Evolutionary conservation across 164 flowering plant species (phyloP).

Genomic region (Liquidambar formosana): DNA sequence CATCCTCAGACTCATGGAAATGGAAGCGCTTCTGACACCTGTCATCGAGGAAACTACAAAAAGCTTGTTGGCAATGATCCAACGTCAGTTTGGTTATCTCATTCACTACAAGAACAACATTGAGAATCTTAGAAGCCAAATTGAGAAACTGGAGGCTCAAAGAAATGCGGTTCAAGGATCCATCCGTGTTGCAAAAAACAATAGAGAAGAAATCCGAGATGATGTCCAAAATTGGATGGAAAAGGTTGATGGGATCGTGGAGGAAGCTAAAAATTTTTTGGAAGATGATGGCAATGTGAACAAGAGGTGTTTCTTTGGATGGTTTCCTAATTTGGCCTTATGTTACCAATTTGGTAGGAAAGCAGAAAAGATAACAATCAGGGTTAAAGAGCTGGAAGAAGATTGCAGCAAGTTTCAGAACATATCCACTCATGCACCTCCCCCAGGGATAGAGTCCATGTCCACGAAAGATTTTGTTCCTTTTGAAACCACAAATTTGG

Average conservation of each 20-base stretch:
- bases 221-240: not conserved
- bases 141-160: too few species aligned
- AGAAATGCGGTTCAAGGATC: not conserved
- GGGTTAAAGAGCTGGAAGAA: not conserved
- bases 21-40: too few species aligned
- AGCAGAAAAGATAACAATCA: not conserved
- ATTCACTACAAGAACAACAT: not conserved
- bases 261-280: not conserved
- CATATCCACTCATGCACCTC: not conserved
- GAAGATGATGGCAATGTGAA: not conserved
- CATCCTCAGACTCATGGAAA: too few species aligned
- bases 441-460: not conserved
- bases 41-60: too few species aligned
- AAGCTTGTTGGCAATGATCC: too few species aligned
- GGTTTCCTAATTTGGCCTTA: not conserved
- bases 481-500: not conserved
- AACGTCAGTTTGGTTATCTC: not conserved
- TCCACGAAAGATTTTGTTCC: not conserved
- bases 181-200: not conserved
- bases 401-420: not conserved
- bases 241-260: not conserved
- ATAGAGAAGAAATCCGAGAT: not conserved
- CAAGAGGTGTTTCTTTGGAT: too few species aligned
- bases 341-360: not conserved
- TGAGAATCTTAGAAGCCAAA: not conserved